phyloP scores from a whole-genome alignment of 495 filamentous ascomycete genomes.

The Penicillium silybi region DNA sequence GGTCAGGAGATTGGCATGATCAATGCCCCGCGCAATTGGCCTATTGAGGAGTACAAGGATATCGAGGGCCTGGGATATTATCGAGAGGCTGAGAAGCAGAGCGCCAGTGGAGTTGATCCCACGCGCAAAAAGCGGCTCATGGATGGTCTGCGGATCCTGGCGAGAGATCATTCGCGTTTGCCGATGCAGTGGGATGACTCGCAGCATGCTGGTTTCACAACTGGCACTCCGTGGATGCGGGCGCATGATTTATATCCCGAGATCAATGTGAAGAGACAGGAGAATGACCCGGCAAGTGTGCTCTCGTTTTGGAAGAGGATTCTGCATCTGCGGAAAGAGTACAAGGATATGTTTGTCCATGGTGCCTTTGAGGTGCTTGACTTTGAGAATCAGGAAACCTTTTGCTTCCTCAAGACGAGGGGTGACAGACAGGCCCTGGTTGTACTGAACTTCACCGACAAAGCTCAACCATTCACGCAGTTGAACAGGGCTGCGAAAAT shows the following conservation, averaged over 20 bases:
- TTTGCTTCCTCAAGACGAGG: too few relatives aligned
- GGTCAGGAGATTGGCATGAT: slow-evolving; percentile 69
- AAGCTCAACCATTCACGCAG: too few relatives aligned
- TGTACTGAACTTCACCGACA: too few relatives aligned
- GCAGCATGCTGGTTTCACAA: slow-evolving; percentile 38
- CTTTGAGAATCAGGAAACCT: slow-evolving; percentile 28
- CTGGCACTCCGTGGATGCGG: slow-evolving; percentile 49
- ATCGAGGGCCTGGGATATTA: slow-evolving; percentile 57
- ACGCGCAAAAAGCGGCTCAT: slow-evolving; percentile 10
- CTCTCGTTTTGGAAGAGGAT: slow-evolving; percentile 45
- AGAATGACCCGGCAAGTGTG: slow-evolving; percentile 31
- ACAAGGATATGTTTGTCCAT: slow-evolving; percentile 49
- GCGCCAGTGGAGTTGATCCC: slow-evolving; percentile 6
- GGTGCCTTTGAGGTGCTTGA: slow-evolving; percentile 47
- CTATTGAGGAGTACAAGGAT: slow-evolving; percentile 59
- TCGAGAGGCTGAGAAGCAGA: slow-evolving; percentile 7
- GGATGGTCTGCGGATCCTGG: slow-evolving; percentile 25
- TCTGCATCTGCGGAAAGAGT: slow-evolving; percentile 42
- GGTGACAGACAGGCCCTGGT: too few relatives aligned
- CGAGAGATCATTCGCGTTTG: slow-evolving; percentile 41
- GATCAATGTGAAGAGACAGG: slow-evolving; percentile 44
- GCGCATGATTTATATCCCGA: slow-evolving; percentile 40
- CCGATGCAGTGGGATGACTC: slow-evolving; percentile 61
- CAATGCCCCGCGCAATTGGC: slow-evolving; percentile 58
- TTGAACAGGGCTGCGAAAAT: too few relatives aligned